phyloP scores from a whole-genome alignment of 2,329 filamentous ascomycete species.

The Aureobasidium sp. region DNA sequence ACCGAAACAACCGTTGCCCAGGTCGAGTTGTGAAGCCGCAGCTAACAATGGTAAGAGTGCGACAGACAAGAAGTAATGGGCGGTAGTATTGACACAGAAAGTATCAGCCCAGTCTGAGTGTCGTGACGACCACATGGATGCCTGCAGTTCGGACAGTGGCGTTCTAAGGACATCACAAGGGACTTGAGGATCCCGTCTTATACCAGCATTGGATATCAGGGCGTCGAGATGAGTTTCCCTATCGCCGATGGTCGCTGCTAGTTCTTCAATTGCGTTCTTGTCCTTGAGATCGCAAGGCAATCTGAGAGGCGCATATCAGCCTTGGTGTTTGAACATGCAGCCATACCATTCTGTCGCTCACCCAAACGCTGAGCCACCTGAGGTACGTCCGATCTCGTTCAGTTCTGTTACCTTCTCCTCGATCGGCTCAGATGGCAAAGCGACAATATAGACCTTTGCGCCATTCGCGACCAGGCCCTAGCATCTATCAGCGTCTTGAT shows the following conservation, averaged over 20 bases:
- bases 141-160: conserved; percentile 37
- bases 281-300: conserved; percentile 34
- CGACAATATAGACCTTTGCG: conserved; percentile 43
- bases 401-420: conserved; percentile 33
- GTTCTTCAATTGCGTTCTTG: conserved; percentile 35
- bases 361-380: conserved; percentile 29
- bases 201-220: conserved; percentile 45
- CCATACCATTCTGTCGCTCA: not conserved
- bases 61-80: conserved; percentile 45
- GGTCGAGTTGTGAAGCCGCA: conserved; percentile 30
- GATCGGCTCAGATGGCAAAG: conserved; percentile 38
- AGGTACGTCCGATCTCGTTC: conserved; percentile 31
- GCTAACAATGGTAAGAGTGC: conserved; percentile 40
- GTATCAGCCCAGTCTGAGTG: conserved; percentile 41
- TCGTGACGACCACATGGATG: conserved; percentile 41
- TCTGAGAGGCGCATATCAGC: not conserved
- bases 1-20: conserved; percentile 26
- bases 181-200: conserved; percentile 39
- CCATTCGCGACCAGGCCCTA: conserved; percentile 25
- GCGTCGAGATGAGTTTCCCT: conserved; percentile 40
- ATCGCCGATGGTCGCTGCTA: conserved; percentile 29
- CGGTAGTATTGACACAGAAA: conserved; percentile 44
- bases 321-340: not conserved
- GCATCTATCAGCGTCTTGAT: too few species aligned
- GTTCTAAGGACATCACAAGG: conserved; percentile 41